Evolutionary conservation across 441 rosid species (phyloP), one percentile per base, ranked within the genome.

Genomic region (Adansonia madagascariensis): DNA sequence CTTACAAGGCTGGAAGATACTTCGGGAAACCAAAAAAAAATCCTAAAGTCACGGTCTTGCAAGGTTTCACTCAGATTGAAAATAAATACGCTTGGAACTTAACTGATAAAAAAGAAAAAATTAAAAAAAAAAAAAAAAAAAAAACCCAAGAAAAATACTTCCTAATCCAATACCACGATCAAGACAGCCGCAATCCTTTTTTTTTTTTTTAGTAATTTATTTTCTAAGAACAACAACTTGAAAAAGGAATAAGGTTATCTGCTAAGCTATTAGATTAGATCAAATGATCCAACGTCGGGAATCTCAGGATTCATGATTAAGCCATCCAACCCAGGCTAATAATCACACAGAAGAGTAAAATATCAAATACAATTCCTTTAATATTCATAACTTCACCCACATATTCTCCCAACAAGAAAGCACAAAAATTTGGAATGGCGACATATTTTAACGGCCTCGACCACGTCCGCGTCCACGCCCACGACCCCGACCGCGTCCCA

Each of bases 401-500:
- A 70, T 35, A 46, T 64, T 78, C 76, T 79, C 68, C 75, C 78
- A 72, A 83, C 84, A 75, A 80, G 79, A 80, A 43, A 53, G 71
- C 31, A 53, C 73, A 70, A 84, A 78, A 84, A 68, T 74, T 75
- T 69, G 27, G 17, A 70, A 63, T 49, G 41, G 74, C 76, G 67
- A 73, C 43, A 57, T 43, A 57, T 67, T 80, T 31, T 87, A 95
- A 74, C 95, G 98, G 57, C 98, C 95, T 27, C 96, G 86, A 1
- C 95, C 98, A 27, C 99, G 99, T 1, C 99, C 97, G 4, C 97
- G 94, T 3, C 99, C 98, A 6, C 98, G 98, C 2, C 99, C 99
- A 6, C 97, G 92, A 22, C 97, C 98, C 53, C 97, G 85, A 9
- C 98, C 98, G 0, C 98, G 92, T 63, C 97, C 95, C 83, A 94